Conservation (phyloP, 108 stramenopile genomes). For the Nannochloropsis salina region DNA sequence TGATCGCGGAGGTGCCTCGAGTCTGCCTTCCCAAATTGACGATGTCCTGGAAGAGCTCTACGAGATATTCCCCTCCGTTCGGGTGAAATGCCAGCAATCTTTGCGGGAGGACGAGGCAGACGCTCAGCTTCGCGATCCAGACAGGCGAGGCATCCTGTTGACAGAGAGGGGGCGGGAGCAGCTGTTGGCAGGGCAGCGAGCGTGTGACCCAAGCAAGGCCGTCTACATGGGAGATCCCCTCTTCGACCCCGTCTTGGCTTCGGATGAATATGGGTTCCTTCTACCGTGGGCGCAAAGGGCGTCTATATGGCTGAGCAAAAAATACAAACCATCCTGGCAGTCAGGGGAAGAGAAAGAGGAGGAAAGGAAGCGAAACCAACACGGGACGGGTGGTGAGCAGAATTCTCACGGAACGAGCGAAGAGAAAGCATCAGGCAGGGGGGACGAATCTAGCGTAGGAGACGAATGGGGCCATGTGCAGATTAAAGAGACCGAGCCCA, state of each 20-base stretch:
- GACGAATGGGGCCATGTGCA: neutral
- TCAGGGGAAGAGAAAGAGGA: neutral
- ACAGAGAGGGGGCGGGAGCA: neutral
- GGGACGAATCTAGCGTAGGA: neutral
- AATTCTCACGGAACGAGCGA: neutral
- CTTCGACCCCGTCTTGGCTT: neutral
- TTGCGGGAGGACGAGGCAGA: neutral
- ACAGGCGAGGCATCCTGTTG: neutral
- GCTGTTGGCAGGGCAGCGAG: conserved; percentile 4
- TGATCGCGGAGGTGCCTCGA: neutral
- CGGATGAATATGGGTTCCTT: neutral
- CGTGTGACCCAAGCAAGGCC: neutral
- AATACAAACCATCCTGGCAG: neutral
- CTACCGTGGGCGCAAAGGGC: neutral
- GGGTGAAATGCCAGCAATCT: neutral
- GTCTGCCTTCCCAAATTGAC: neutral
- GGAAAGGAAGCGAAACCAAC: neutral
- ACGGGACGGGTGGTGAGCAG: too few species aligned
- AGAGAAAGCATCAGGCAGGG: neutral
- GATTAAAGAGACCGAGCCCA: neutral
- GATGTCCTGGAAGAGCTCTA: neutral
- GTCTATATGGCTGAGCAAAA: conserved; percentile 5
- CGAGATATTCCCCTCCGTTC: neutral
- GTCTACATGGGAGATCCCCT: conserved; percentile 12
- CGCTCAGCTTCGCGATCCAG: neutral